Conservation (phyloP, 495 filamentous ascomycete species). For the Penicillium subrubescens region DNA sequence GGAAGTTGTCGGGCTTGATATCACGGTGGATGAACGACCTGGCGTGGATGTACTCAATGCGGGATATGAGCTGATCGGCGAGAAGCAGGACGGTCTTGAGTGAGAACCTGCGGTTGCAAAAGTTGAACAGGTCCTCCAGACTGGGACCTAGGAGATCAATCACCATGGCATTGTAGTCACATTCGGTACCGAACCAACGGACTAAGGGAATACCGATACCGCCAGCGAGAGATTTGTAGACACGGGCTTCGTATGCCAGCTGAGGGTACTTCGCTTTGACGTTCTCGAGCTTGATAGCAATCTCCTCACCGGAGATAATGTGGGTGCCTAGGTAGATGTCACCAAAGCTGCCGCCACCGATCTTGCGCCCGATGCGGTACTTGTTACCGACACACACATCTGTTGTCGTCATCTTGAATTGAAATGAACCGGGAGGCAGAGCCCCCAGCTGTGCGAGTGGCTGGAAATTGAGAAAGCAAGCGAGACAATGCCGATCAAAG, state of each 20-base stretch:
- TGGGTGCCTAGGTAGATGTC: slow-evolving; percentile 99
- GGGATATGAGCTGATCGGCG: slow-evolving; percentile 97
- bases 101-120: slow-evolving; percentile 99
- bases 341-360: slow-evolving; percentile 97
- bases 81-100: slow-evolving; percentile 98
- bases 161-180: slow-evolving; percentile 99
- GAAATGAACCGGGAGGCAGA: no score
- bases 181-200: slow-evolving; percentile 99
- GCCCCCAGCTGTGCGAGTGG: no score
- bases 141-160: slow-evolving; percentile 98
- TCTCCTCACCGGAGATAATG: slow-evolving; percentile 99
- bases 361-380: slow-evolving; percentile 99
- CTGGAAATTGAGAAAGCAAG: no score
- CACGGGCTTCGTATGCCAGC: slow-evolving; percentile 98
- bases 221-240: slow-evolving; percentile 98
- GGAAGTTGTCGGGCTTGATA: slow-evolving; percentile 99
- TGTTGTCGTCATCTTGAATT: no score
- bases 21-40: slow-evolving; percentile 99
- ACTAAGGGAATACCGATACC: slow-evolving; percentile 99
- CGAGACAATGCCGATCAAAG: no score
- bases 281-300: slow-evolving; percentile 99
- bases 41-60: slow-evolving; percentile 99
- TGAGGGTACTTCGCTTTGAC: slow-evolving; percentile 99
- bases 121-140: slow-evolving; percentile 99
- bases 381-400: slow-evolving; percentile 99